These are phyloP conservation scores for Chlorella sp. DNA, from an alignment of 139 green algal genomes.

Conservation along the genomic window DNA sequence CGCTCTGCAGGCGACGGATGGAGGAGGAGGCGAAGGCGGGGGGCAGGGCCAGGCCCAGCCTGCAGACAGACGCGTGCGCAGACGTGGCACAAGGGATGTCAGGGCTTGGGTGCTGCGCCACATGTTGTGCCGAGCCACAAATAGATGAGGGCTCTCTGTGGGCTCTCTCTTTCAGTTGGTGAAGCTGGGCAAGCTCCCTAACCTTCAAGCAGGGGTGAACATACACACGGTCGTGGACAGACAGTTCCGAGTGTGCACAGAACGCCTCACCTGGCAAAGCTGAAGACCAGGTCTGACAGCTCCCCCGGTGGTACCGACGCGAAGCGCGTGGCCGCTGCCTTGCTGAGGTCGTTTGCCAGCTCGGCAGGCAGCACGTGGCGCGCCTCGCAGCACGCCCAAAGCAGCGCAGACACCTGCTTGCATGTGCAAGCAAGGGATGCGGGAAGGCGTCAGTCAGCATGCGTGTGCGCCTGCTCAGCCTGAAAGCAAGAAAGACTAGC, in stretches of 20 bases:
- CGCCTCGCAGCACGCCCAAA: not conserved
- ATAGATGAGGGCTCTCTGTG: not conserved
- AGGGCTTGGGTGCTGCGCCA: not conserved
- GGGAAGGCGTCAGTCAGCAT: too few relatives aligned
- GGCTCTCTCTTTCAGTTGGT: not conserved
- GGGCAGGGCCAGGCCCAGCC: not conserved
- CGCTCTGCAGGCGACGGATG: slow-evolving; percentile 3
- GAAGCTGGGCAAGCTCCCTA: not conserved
- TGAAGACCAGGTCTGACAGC: not conserved
- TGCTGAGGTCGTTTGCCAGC: not conserved
- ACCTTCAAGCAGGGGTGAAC: not conserved
- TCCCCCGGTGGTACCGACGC: not conserved
- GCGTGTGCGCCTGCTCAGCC: too few relatives aligned
- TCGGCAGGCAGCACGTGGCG: not conserved
- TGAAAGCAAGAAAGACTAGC: too few relatives aligned
- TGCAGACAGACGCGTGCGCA: not conserved
- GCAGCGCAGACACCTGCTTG: not conserved
- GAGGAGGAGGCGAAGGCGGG: not conserved
- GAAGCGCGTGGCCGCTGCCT: not conserved
- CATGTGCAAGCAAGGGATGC: too few relatives aligned
- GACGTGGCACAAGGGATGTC: not conserved
- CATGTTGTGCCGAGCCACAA: not conserved
- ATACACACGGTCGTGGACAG: too few relatives aligned
- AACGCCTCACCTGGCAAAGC: not conserved
- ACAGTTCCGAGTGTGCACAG: not conserved